Conservation (phyloP, 2,329 filamentous ascomycete species). For the Cercospora janseana region DNA sequence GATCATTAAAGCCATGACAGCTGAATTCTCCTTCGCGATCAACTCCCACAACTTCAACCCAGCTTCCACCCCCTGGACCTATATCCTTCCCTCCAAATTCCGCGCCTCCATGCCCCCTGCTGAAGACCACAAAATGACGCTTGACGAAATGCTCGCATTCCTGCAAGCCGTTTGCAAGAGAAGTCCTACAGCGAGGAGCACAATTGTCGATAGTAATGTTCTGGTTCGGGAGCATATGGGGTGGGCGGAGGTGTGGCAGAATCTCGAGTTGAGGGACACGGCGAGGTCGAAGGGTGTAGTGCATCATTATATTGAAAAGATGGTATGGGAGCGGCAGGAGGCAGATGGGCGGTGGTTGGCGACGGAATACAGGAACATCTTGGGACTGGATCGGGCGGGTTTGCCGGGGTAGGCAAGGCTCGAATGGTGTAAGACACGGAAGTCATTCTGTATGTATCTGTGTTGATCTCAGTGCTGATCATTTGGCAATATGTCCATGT, state of each 20-base stretch:
- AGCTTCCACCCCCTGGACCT: conserved; percentile 2
- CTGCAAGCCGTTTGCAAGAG: background rate
- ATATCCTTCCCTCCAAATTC: conserved; percentile 3
- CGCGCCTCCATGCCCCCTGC: conserved; percentile 8
- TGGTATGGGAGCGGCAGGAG: conserved; percentile 9
- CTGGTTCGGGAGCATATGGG: conserved; percentile 4
- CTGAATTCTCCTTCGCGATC: conserved; percentile 3
- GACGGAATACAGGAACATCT: conserved; percentile 9
- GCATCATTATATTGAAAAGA: conserved; percentile 11
- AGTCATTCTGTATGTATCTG: too few species aligned
- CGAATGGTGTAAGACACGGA: too few species aligned
- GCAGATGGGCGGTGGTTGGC: conserved; percentile 8
- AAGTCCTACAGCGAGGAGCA: conserved; percentile 4
- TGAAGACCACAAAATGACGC: conserved; percentile 9
- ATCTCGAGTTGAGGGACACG: conserved; percentile 9
- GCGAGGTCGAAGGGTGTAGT: conserved; percentile 5
- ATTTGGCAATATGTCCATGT: too few species aligned
- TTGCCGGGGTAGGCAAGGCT: conserved; percentile 9
- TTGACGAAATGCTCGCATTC: conserved; percentile 2
- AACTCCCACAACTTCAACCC: conserved; percentile 8
- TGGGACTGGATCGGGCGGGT: conserved; percentile 8
- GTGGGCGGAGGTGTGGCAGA: conserved; percentile 13
- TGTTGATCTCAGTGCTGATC: too few species aligned
- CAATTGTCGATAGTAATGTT: conserved; percentile 6
- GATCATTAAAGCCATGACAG: conserved; percentile 10